Percentiles rank a stretch among this genome's conserved stretches.
These are phyloP conservation scores for Delitschia confertaspora DNA, from an alignment of 495 filamentous ascomycete genomes.

Conservation along the genomic window DNA sequence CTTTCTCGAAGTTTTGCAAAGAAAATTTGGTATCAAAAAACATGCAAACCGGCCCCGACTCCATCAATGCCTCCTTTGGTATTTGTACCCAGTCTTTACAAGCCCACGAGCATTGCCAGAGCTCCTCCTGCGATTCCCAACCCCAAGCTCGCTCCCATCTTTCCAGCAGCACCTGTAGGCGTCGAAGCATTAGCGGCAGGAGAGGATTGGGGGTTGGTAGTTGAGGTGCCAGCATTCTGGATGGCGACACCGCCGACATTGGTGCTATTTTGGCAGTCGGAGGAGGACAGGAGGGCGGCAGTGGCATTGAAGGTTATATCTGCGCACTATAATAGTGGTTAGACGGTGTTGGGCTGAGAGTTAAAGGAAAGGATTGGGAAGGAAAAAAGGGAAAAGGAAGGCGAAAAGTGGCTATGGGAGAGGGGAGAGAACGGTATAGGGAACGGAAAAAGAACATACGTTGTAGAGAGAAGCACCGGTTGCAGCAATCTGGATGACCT, in stretches of 20 bases:
- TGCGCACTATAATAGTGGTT: slow-evolving; percentile 44
- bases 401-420: too few species aligned
- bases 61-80: too few species aligned
- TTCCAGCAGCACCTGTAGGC: too few species aligned
- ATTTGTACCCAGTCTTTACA: too few species aligned
- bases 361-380: background rate
- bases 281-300: slow-evolving; percentile 36
- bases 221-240: slow-evolving; percentile 17
- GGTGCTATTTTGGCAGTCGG: slow-evolving; percentile 43
- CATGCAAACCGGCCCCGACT: too few species aligned
- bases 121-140: too few species aligned
- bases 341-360: background rate
- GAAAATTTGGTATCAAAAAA: too few species aligned
- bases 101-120: too few species aligned
- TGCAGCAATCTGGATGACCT: slow-evolving; percentile 46
- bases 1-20: too few species aligned
- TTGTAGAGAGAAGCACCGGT: slow-evolving; percentile 51
- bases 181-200: too few species aligned
- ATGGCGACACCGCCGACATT: slow-evolving; percentile 30
- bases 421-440: background rate
- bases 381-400: slow-evolving; percentile 7
- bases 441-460: slow-evolving; percentile 35
- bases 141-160: too few species aligned
- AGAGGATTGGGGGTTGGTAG: too few species aligned
- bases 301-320: slow-evolving; percentile 49